phyloP scores from a whole-genome alignment of 305 asterid genomes.

The Lippia alba region DNA sequence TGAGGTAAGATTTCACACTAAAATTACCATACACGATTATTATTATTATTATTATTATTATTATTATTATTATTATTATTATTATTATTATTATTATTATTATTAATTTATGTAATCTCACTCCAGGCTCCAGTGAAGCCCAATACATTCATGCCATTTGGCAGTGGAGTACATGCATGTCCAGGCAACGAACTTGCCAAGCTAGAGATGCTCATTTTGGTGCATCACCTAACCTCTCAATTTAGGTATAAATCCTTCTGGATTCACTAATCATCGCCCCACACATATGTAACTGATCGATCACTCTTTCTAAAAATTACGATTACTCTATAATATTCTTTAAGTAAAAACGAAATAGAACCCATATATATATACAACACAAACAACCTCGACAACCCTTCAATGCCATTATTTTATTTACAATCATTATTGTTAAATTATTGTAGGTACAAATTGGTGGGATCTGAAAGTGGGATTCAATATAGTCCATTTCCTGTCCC shows the following conservation, averaged over 20 bases:
- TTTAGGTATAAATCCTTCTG: slow-evolving; percentile 47
- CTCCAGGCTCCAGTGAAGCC: slow-evolving; percentile 50
- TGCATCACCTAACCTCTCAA: slow-evolving; percentile 59
- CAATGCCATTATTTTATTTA: too few species aligned
- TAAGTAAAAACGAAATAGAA: too few species aligned
- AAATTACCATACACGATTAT: background rate
- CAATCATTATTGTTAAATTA: background rate
- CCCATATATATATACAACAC: too few species aligned
- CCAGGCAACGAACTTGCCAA: slow-evolving; percentile 80
- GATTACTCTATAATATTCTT: too few species aligned
- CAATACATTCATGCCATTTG: slow-evolving; percentile 71
- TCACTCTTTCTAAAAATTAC: background rate
- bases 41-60: too few species aligned
- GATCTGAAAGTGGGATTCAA: slow-evolving; percentile 50
- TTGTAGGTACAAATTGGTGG: slow-evolving; percentile 61
- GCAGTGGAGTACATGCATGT: slow-evolving; percentile 71
- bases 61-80: too few species aligned
- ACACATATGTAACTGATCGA: too few species aligned
- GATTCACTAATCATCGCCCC: background rate
- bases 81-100: too few species aligned
- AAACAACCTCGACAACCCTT: too few species aligned
- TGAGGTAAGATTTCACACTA: slow-evolving; percentile 44
- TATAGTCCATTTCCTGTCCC: slow-evolving; percentile 71
- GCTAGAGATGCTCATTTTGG: slow-evolving; percentile 62
- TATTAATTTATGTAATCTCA: too few species aligned